Percentiles rank a stretch among this genome's conserved stretches.
Conservation (phyloP, 768 basidiomycete species). For the Suillus subluteus region DNA sequence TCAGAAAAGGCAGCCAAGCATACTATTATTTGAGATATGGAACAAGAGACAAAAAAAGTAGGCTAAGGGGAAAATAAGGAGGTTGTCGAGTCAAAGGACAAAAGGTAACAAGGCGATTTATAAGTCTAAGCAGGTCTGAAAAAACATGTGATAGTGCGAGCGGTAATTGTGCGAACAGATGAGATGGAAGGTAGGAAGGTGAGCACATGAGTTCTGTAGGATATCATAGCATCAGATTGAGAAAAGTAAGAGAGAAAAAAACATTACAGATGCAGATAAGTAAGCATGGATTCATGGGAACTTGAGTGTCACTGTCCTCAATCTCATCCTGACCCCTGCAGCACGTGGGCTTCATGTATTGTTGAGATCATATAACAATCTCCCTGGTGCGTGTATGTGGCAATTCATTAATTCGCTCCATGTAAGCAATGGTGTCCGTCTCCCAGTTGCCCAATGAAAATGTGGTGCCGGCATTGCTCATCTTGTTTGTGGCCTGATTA, state of each 20-base stretch:
- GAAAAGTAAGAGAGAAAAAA: neutral
- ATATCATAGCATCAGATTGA: neutral
- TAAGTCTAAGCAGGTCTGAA: too few species aligned
- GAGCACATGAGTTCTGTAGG: too few species aligned
- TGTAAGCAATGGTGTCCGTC: neutral
- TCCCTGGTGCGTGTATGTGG: neutral
- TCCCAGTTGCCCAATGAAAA: neutral
- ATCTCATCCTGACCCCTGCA: neutral
- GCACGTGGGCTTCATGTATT: neutral
- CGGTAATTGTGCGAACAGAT: too few species aligned
- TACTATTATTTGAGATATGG: too few species aligned
- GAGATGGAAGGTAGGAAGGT: too few species aligned
- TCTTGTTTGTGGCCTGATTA: neutral
- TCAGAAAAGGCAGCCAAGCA: too few species aligned
- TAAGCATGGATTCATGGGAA: neutral
- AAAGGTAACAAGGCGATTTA: too few species aligned
- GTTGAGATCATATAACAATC: neutral
- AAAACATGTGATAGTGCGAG: too few species aligned
- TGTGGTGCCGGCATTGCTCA: neutral
- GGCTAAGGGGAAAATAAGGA: too few species aligned
- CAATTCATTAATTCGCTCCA: too few species aligned
- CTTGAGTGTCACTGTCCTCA: neutral
- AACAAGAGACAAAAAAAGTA: too few species aligned
- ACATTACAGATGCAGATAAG: neutral
- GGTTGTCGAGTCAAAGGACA: too few species aligned